phyloP scores from a whole-genome alignment of 306 rosid species.

The Psophocarpus tetragonolobus region DNA sequence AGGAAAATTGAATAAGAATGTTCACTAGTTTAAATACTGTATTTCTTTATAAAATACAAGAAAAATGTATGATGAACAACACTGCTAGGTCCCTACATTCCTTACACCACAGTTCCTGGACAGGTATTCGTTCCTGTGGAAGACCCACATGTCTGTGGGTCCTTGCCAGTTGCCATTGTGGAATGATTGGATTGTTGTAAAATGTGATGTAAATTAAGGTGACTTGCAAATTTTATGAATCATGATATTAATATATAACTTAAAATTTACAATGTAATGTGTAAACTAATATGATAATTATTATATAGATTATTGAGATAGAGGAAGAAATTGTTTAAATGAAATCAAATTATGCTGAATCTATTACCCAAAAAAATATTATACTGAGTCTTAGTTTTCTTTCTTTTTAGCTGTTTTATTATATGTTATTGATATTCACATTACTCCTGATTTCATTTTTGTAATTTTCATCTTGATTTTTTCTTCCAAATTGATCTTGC shows the following conservation, averaged over 20 bases:
- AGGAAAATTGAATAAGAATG: neutral
- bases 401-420: neutral
- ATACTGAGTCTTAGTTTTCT: neutral
- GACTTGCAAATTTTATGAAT: neutral
- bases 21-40: neutral
- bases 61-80: neutral
- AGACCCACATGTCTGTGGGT: neutral
- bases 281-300: neutral
- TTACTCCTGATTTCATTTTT: neutral
- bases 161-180: neutral
- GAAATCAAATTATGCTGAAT: neutral
- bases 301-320: neutral
- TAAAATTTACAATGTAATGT: neutral
- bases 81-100: neutral
- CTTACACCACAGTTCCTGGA: neutral
- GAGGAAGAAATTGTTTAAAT: neutral
- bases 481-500: neutral
- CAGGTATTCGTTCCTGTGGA: neutral
- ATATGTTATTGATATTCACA: neutral
- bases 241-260: neutral
- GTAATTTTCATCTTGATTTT: neutral
- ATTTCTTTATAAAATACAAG: neutral
- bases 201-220: neutral
- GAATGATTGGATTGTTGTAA: neutral
- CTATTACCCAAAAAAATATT: too few relatives aligned